Evolutionary conservation across 345 rosid species (phyloP).

Genomic region (Linum lewisii): DNA sequence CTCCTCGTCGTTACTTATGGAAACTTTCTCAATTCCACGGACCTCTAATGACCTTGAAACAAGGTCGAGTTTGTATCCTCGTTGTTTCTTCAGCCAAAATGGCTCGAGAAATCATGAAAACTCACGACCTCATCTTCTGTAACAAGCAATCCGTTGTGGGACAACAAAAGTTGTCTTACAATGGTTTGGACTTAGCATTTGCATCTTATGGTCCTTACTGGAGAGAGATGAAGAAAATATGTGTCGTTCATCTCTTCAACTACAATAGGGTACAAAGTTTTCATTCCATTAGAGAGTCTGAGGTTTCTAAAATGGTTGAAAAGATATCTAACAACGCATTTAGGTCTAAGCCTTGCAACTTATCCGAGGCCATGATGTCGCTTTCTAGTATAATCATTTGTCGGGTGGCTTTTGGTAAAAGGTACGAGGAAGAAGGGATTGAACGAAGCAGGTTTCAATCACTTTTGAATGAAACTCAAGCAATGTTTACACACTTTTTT

Average conservation of each 20-base stretch:
- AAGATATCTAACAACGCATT: background rate
- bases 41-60: background rate
- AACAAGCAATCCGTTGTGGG: background rate
- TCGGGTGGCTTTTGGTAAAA: background rate
- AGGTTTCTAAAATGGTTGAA: background rate
- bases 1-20: background rate
- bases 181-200: background rate
- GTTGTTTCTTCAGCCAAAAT: background rate
- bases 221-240: background rate
- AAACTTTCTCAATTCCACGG: background rate
- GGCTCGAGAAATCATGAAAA: background rate
- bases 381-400: background rate
- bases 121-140: background rate
- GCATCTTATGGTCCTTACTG: background rate
- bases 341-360: background rate
- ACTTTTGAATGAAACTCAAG: background rate
- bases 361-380: background rate
- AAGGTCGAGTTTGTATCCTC: background rate
- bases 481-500: background rate
- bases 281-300: background rate
- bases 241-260: background rate
- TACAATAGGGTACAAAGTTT: background rate
- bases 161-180: background rate
- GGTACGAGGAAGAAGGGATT: background rate
- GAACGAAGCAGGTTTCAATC: background rate